Percentiles rank a stretch among this genome's conserved stretches.
phyloP scores from a whole-genome alignment of 768 basidiomycete genomes.

The Fibroporia radiculosa region DNA sequence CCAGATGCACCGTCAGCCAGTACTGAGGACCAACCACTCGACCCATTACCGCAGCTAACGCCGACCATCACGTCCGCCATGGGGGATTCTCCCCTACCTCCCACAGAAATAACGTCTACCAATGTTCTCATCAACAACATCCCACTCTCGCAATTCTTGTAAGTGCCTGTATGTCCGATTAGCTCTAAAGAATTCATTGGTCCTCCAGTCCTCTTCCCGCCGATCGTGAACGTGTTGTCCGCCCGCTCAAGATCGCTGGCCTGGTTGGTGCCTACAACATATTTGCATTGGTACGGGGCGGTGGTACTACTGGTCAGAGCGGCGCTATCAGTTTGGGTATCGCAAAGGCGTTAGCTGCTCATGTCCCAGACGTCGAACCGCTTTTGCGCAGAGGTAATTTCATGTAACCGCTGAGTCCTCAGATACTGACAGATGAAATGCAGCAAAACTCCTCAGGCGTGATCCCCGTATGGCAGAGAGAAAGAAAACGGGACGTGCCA shows the following conservation, averaged over 20 bases:
- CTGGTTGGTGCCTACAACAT: conserved; percentile 79
- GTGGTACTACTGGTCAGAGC: conserved; percentile 90
- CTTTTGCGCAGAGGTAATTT: conserved; percentile 68
- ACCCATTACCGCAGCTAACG: background rate
- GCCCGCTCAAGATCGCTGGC: conserved; percentile 80
- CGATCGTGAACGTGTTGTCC: conserved; percentile 76
- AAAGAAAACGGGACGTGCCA: conserved; percentile 91
- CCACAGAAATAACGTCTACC: conserved; percentile 38
- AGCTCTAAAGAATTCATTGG: too few species aligned
- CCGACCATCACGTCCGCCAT: conserved; percentile 1
- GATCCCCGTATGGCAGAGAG: conserved; percentile 98
- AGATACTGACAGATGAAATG: background rate
- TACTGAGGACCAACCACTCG: background rate
- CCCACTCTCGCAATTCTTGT: conserved; percentile 75
- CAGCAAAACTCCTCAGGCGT: conserved; percentile 79
- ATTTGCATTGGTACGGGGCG: conserved; percentile 57
- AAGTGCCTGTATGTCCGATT: conserved; percentile 4
- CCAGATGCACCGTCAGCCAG: conserved; percentile 1
- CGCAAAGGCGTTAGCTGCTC: conserved; percentile 64
- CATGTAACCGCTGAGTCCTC: background rate
- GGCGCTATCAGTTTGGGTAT: conserved; percentile 77
- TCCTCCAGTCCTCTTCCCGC: conserved; percentile 36
- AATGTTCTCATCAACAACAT: conserved; percentile 81
- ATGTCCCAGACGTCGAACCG: conserved; percentile 55
- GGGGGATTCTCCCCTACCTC: conserved; percentile 6